Percentiles rank a stretch among this genome's conserved stretches.
Evolutionary conservation across 495 filamentous ascomycete species (phyloP).

Genomic region (Aspergillus cavernicola): DNA sequence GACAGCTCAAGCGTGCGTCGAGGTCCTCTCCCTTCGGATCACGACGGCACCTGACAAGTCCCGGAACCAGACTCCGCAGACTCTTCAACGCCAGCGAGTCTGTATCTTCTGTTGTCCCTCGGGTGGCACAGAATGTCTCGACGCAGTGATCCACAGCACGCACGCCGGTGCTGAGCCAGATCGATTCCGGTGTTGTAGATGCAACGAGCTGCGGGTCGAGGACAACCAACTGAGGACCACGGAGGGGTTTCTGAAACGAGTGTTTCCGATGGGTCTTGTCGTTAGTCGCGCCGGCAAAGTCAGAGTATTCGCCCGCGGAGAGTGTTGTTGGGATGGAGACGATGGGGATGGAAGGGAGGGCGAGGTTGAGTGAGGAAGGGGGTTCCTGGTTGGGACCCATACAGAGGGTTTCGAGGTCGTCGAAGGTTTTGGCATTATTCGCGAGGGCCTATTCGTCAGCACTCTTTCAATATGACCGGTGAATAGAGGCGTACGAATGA

Average conservation of each 20-base stretch:
- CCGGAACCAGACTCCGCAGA: slow-evolving; percentile 47
- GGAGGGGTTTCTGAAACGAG: slow-evolving; percentile 43
- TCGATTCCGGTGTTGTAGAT: slow-evolving; percentile 49
- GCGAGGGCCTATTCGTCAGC: slow-evolving; percentile 36
- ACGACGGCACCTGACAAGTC: slow-evolving; percentile 47
- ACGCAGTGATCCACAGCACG: slow-evolving; percentile 64
- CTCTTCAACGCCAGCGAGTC: slow-evolving; percentile 43
- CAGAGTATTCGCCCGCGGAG: slow-evolving; percentile 60
- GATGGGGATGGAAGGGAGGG: slow-evolving; percentile 44
- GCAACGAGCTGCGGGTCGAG: slow-evolving; percentile 52
- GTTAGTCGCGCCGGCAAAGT: slow-evolving; percentile 55
- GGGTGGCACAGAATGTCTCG: slow-evolving; percentile 50
- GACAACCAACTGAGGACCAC: slow-evolving; percentile 52
- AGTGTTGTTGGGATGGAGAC: slow-evolving; percentile 62
- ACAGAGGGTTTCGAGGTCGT: slow-evolving; percentile 42
- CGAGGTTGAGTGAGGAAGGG: slow-evolving; percentile 22
- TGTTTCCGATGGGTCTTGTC: slow-evolving; percentile 50
- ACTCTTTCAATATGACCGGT: neutral
- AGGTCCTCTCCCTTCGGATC: slow-evolving; percentile 33
- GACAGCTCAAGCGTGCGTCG: slow-evolving; percentile 48
- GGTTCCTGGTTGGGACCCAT: slow-evolving; percentile 28
- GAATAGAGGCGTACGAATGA: slow-evolving; percentile 37
- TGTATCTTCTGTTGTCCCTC: slow-evolving; percentile 31
- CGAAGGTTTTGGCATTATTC: slow-evolving; percentile 42
- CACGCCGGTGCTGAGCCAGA: slow-evolving; percentile 62